Evolutionary conservation across 2,329 filamentous ascomycete species (phyloP).

Genomic region (Mycosphaerella sp.): DNA sequence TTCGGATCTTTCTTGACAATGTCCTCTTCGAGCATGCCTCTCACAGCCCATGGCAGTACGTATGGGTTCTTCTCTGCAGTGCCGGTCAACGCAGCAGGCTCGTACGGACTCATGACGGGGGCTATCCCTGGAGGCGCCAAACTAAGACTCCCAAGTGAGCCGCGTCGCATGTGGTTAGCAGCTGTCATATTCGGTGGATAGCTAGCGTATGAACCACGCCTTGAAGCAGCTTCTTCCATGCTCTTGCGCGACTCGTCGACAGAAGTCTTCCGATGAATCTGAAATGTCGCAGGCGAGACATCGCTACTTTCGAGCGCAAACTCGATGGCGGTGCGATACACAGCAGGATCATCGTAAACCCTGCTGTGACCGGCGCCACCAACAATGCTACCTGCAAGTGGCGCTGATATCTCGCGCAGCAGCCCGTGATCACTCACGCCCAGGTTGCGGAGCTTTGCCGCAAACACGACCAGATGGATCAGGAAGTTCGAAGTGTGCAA

Average conservation of each 20-base stretch:
- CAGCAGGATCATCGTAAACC: conserved; percentile 79
- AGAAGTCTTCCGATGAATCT: conserved; percentile 7
- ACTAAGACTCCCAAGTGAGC: conserved; percentile 22
- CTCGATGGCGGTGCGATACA: conserved; percentile 60
- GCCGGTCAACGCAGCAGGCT: conserved; percentile 27
- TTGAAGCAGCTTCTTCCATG: conserved; percentile 19
- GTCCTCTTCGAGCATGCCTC: conserved; percentile 85
- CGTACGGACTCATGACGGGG: conserved; percentile 36
- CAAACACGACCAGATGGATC: conserved; percentile 85
- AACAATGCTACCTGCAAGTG: conserved; percentile 85
- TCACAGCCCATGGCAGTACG: conserved; percentile 90
- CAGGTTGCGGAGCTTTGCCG: conserved; percentile 86
- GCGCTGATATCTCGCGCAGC: conserved; percentile 79
- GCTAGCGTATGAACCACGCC: conserved; percentile 24
- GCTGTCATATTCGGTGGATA: conserved; percentile 27
- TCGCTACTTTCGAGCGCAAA: conserved; percentile 45
- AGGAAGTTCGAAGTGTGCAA: conserved; percentile 92
- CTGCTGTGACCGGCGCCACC: conserved; percentile 88
- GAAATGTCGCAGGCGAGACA: conserved; percentile 14
- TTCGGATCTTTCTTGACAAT: conserved; percentile 76
- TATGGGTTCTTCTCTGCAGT: conserved; percentile 63
- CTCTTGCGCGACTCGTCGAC: conserved; percentile 19
- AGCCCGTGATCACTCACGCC: conserved; percentile 90
- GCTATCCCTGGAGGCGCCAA: conserved; percentile 28
- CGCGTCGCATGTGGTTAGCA: conserved; percentile 33